These are phyloP conservation scores for Pterocarpus santalinus DNA, from an alignment of 306 rosid species.

Conservation along the genomic window DNA sequence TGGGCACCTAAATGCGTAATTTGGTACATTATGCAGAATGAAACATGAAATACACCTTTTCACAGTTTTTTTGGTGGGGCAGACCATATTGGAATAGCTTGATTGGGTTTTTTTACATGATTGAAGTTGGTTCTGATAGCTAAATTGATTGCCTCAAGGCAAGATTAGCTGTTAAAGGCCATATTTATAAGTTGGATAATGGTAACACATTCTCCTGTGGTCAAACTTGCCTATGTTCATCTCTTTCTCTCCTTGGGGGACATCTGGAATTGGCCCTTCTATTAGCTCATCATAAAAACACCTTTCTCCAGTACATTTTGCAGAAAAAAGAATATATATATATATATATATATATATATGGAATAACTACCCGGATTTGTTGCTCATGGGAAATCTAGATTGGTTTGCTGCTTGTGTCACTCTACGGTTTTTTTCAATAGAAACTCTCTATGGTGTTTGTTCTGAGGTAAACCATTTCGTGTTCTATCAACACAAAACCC, in stretches of 20 bases:
- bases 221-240: conserved; percentile 11
- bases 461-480: conserved; percentile 7
- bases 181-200: not conserved
- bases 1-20: not conserved
- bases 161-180: not conserved
- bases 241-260: not conserved
- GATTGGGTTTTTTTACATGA: not conserved
- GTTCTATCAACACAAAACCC: not conserved
- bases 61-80: too few relatives aligned
- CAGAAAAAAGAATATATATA: too few relatives aligned
- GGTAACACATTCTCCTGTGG: not conserved
- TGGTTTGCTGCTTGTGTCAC: not conserved
- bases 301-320: too few relatives aligned
- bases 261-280: not conserved
- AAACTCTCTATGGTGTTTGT: conserved; percentile 13
- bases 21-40: too few relatives aligned
- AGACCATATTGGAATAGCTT: not conserved
- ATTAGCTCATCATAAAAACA: not conserved
- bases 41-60: too few relatives aligned
- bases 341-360: not conserved
- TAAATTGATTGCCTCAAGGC: not conserved
- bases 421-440: not conserved
- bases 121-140: not conserved
- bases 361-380: not conserved
- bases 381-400: not conserved